Conservation (phyloP, 495 filamentous ascomycete genomes). For the Hypoxylon intermedium region DNA sequence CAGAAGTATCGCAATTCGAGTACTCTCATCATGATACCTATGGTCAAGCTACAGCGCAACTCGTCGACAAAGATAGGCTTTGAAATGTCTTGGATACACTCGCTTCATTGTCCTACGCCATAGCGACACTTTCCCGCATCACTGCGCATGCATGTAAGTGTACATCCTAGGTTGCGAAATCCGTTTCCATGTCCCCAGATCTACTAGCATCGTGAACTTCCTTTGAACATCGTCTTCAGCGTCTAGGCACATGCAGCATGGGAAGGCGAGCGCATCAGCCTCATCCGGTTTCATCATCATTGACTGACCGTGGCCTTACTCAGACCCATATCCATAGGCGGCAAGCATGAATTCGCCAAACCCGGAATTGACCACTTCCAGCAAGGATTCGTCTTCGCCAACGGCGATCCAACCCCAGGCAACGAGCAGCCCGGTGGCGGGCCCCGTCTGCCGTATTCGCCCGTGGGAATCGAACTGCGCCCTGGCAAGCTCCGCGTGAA, state of each 20-base stretch:
- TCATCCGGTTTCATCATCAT: slow-evolving; percentile 21
- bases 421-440: slow-evolving; percentile 28
- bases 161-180: not conserved
- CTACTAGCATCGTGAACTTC: slow-evolving; percentile 8
- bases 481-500: slow-evolving; percentile 44
- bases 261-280: slow-evolving; percentile 7
- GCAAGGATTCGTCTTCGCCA: slow-evolving; percentile 43
- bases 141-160: slow-evolving; percentile 47
- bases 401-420: slow-evolving; percentile 40
- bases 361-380: slow-evolving; percentile 46
- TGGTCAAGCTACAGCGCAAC: too few species aligned
- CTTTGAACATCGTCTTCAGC: slow-evolving; percentile 12
- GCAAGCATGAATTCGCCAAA: slow-evolving; percentile 45
- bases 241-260: slow-evolving; percentile 12
- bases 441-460: slow-evolving; percentile 39
- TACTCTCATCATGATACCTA: too few species aligned
- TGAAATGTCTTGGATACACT: slow-evolving; percentile 45
- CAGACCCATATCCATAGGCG: slow-evolving; percentile 44
- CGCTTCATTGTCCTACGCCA: slow-evolving; percentile 45
- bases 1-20: too few species aligned
- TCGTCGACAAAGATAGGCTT: too few species aligned
- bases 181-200: not conserved
- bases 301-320: slow-evolving; percentile 25
- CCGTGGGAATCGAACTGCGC: slow-evolving; percentile 41
- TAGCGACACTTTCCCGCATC: slow-evolving; percentile 44